Percentiles rank a stretch among this genome's conserved stretches.
These are phyloP conservation scores for Aureobasidium namibiae DNA, from an alignment of 2,329 filamentous ascomycete species.

Conservation along the genomic window DNA sequence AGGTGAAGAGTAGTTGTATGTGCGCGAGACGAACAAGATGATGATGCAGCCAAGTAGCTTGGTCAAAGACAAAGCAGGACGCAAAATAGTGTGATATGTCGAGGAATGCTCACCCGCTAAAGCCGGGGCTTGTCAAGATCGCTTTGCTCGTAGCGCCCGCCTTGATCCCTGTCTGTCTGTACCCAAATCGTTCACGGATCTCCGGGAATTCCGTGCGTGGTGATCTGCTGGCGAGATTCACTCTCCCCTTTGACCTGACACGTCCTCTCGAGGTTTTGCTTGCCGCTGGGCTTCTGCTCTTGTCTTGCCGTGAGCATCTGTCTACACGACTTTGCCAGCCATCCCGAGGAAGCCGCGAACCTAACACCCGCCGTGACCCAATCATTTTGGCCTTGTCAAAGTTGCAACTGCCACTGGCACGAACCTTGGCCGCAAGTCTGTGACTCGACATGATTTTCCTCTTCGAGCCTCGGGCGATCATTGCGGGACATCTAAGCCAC, in stretches of 20 bases:
- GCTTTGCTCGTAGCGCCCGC: neutral
- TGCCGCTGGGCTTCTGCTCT: neutral
- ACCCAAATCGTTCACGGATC: neutral
- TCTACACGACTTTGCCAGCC: neutral
- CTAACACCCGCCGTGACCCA: neutral
- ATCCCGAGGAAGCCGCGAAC: neutral
- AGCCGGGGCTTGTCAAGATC: neutral
- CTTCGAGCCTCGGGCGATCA: neutral
- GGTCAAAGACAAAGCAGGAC: constrained; percentile 6
- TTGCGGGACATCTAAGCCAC: neutral
- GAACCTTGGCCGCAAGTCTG: constrained; percentile 1
- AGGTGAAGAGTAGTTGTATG: neutral
- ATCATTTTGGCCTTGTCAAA: neutral
- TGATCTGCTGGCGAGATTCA: constrained; percentile 4
- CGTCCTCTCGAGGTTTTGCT: neutral
- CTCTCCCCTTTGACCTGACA: neutral
- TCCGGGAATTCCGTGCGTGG: neutral
- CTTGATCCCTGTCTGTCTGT: neutral
- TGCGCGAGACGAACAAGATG: neutral
- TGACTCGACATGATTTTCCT: neutral
- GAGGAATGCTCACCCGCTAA: neutral
- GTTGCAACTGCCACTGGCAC: neutral
- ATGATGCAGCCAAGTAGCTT: constrained; percentile 3
- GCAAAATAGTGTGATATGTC: neutral
- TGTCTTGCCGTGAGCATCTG: neutral